These are phyloP conservation scores for Kregervanrija pseudodelftensis DNA, from an alignment of 805 yeast genomes.

Conservation along the genomic window DNA sequence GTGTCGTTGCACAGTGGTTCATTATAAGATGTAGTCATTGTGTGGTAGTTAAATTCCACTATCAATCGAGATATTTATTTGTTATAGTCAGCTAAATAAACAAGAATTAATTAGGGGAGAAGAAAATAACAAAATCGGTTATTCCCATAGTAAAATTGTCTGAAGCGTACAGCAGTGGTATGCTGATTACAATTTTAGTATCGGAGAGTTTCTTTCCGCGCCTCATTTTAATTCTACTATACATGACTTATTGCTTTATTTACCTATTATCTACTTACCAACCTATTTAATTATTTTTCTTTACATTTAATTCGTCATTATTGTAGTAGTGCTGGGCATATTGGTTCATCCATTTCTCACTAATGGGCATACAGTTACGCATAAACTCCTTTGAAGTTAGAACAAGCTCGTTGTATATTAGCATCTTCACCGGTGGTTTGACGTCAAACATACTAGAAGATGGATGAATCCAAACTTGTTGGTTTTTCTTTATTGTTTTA, in stretches of 20 bases:
- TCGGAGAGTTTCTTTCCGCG: too few relatives aligned
- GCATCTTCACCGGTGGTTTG: conserved; percentile 66
- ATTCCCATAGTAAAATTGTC: too few relatives aligned
- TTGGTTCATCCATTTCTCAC: conserved; percentile 66
- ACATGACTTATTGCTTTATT: too few relatives aligned
- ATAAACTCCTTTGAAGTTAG: conserved; percentile 83
- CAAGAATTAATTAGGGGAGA: not conserved
- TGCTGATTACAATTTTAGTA: too few relatives aligned
- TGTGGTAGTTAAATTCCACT: too few relatives aligned
- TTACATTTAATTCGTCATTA: not conserved
- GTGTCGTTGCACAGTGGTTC: conserved; percentile 48
- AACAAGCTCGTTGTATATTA: conserved; percentile 79
- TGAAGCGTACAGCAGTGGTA: too few relatives aligned
- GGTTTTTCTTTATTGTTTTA: conserved; percentile 56
- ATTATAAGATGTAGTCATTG: conserved; percentile 1
- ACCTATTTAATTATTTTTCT: too few relatives aligned
- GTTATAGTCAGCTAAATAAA: not conserved
- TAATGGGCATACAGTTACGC: conserved; percentile 69
- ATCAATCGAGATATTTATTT: not conserved
- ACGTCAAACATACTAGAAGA: conserved; percentile 60
- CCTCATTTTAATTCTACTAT: too few relatives aligned
- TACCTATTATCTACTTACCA: too few relatives aligned
- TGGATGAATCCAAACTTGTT: conserved; percentile 80
- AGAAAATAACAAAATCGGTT: not conserved
- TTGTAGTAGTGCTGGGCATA: conserved; percentile 58